Percentiles rank a stretch among this genome's conserved stretches.
Conservation (phyloP, 2,329 filamentous ascomycete species). For the Tolypocladium sp. region DNA sequence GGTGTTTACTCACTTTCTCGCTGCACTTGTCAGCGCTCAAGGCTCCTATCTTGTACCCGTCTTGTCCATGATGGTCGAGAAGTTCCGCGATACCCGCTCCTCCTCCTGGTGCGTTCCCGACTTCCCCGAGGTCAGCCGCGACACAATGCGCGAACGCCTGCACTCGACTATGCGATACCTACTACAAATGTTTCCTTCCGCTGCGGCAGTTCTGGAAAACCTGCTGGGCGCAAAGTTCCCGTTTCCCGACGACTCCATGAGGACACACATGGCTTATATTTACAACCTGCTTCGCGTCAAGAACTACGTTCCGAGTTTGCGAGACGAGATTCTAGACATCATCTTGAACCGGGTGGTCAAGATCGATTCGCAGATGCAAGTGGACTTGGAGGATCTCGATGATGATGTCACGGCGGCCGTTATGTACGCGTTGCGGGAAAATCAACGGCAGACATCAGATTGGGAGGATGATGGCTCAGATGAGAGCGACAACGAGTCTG, state of each 20-base stretch:
- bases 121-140: constrained; percentile 50
- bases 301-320: constrained; percentile 68
- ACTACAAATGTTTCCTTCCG: constrained; percentile 72
- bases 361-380: constrained; percentile 90
- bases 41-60: constrained; percentile 67
- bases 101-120: constrained; percentile 39
- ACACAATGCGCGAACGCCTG: constrained; percentile 61
- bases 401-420: constrained; percentile 75
- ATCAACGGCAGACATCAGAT: constrained; percentile 10
- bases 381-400: constrained; percentile 86
- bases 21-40: constrained; percentile 71
- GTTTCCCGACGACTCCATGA: constrained; percentile 65
- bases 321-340: constrained; percentile 70
- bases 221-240: constrained; percentile 64
- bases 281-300: constrained; percentile 72
- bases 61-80: constrained; percentile 70
- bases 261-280: constrained; percentile 79
- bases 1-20: constrained; percentile 59
- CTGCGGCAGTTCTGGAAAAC: constrained; percentile 58
- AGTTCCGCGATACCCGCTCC: constrained; percentile 51
- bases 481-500: constrained; percentile 61
- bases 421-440: constrained; percentile 37
- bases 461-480: constrained; percentile 49
- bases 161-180: constrained; percentile 71
- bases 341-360: constrained; percentile 84